Base-by-base conservation (phyloP, 257 asterid genomes). In the Henckelia pumila region DNA sequence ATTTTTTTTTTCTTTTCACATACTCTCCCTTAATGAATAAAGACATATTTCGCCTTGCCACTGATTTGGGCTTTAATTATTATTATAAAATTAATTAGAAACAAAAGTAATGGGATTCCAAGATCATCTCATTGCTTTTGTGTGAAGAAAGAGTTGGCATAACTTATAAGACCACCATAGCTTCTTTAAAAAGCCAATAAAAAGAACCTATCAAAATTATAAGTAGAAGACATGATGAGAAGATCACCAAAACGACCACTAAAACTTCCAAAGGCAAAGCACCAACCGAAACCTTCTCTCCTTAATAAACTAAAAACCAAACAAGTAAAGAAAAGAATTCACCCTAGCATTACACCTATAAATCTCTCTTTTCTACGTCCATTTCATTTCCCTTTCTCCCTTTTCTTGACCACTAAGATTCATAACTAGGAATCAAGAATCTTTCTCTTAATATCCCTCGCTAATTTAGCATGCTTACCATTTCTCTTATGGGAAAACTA, bases 311-410 rank as follows among this genome's bases (percentile, higher is more conserved):
- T 55, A 28, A 75, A 77, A 69, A 64, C 52, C 83, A 73, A 81
- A 67, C 86, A 81, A 78, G 86, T 59, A 67, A 81, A 81, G 86
- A 78, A 81, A 81, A 70, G 83, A 73, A 81, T 81, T 75, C 71
- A 59, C 67, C 8, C 5, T 33, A 63, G 8, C 19, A 53, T 23
- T 55, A 63, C 24, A n/a, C n/a, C 29, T 35, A 73, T 82, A 82
- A 69, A 77, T 61, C 23, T 66, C 69, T n/a, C 76, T 23, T 66
- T 19, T 49, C 77, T 57, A 55, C 52, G 33, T 69, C 70, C 80
- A 69, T 82, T 69, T 55, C 77, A 77, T 67, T 82, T 64, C 87
- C 84, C 40, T 59, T 77, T 63, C 71, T 49, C 53, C 70, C 75
- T 47, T 75, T 73, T 35, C 63, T 70, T 67, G 20, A 23, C 63